These are phyloP conservation scores for Candida peoriensis DNA, from an alignment of 805 yeast species.

Conservation along the genomic window DNA sequence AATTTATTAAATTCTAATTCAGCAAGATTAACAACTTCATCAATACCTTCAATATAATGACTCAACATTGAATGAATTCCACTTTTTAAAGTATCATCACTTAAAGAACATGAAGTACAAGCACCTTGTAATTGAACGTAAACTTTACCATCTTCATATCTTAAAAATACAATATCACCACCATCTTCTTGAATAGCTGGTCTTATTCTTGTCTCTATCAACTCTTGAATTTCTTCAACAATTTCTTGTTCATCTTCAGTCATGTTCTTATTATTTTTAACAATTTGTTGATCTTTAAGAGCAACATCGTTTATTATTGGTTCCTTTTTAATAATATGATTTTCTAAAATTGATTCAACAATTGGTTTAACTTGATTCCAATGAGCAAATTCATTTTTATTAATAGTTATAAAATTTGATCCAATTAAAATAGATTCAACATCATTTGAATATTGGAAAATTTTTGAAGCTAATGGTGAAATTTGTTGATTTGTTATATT, in stretches of 20 bases:
- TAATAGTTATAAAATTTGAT: conserved; percentile 66
- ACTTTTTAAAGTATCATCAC: conserved; percentile 86
- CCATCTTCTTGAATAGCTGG: conserved; percentile 99
- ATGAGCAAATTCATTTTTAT: conserved; percentile 56
- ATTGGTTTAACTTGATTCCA: conserved; percentile 74
- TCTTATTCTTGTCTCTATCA: conserved; percentile 89
- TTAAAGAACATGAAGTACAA: conserved; percentile 87
- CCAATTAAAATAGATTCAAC: conserved; percentile 74
- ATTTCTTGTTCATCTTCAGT: conserved; percentile 73
- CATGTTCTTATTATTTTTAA: conserved; percentile 7
- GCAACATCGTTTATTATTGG: conserved; percentile 17
- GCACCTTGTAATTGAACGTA: conserved; percentile 91
- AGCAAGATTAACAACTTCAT: conserved; percentile 51
- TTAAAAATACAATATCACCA: conserved; percentile 89
- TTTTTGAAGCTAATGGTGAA: conserved; percentile 59
- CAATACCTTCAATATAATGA: conserved; percentile 95
- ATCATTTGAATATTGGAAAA: conserved; percentile 50
- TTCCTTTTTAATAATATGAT: conserved; percentile 28
- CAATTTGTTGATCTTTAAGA: conserved; percentile 1
- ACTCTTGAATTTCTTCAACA: conserved; percentile 83
- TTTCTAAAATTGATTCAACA: conserved; percentile 44
- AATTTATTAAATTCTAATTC: conserved; percentile 26
- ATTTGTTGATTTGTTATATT: conserved; percentile 24
- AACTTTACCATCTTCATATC: conserved; percentile 83
- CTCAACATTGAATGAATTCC: conserved; percentile 97